Conservation (phyloP, 2,329 filamentous ascomycete genomes). For the Neonectria magnoliae region DNA sequence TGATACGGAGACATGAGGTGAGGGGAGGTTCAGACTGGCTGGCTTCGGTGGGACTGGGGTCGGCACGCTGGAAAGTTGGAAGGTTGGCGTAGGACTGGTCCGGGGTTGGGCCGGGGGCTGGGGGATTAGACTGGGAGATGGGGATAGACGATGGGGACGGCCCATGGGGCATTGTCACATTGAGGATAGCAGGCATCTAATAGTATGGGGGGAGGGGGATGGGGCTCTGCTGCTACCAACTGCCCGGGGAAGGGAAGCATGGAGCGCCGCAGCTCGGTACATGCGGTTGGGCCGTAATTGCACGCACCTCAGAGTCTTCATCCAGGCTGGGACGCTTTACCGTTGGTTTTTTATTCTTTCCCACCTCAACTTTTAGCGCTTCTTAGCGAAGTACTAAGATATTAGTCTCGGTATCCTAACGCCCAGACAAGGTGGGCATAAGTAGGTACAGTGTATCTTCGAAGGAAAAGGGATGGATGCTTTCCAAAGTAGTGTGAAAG, state of each 20-base stretch:
- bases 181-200: constrained; percentile 2
- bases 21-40: constrained; percentile 25
- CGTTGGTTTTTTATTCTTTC: not conserved
- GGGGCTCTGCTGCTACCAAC: constrained; percentile 37
- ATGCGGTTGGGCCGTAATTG: constrained; percentile 11
- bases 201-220: constrained; percentile 42
- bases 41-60: constrained; percentile 27
- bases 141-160: constrained; percentile 11
- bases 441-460: no score
- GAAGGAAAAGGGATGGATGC: no score
- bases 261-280: constrained; percentile 29
- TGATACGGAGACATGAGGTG: constrained; percentile 28
- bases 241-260: constrained; percentile 15
- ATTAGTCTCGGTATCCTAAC: not conserved
- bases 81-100: constrained; percentile 32
- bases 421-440: not conserved
- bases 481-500: no score
- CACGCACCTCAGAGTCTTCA: not conserved
- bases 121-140: constrained; percentile 24
- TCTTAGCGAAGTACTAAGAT: constrained; percentile 1
- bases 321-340: not conserved
- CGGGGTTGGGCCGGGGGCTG: constrained; percentile 36
- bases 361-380: not conserved
- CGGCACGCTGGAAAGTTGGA: constrained; percentile 21
- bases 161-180: constrained; percentile 13